Evolutionary conservation across 345 rosid genomes (phyloP).

Genomic region (Hibiscus syriacus): DNA sequence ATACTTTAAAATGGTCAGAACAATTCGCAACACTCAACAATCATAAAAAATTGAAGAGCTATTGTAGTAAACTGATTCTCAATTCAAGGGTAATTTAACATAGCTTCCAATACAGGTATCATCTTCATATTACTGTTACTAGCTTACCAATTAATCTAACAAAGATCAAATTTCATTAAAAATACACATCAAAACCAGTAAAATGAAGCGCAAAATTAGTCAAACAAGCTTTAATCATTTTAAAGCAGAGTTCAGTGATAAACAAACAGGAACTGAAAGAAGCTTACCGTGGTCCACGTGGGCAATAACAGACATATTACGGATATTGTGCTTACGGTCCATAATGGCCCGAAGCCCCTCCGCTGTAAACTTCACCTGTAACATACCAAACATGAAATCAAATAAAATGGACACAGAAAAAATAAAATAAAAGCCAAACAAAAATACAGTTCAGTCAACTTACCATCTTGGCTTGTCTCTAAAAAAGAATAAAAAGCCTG

Average conservation of each 20-base stretch:
- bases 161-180: neutral
- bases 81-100: neutral
- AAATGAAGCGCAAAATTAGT: neutral
- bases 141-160: neutral
- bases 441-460: neutral
- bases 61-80: neutral
- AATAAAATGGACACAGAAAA: neutral
- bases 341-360: slow-evolving; percentile 59
- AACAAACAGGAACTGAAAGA: neutral
- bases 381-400: neutral
- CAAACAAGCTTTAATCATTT: neutral
- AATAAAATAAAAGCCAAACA: neutral
- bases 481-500: neutral
- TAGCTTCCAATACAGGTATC: neutral
- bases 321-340: slow-evolving; percentile 61
- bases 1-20: neutral
- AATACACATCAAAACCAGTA: no score
- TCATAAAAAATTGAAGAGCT: slow-evolving; percentile 17
- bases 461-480: slow-evolving; percentile 8
- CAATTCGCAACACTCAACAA: neutral
- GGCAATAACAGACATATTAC: slow-evolving; percentile 76
- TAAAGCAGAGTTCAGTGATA: slow-evolving; percentile 11
- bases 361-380: slow-evolving; percentile 53
- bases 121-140: neutral
- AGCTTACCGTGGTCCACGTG: slow-evolving; percentile 56